A percentile compares a stretch with the other conserved stretches of the same genome.
Evolutionary conservation across 257 asterid species (phyloP).

Genomic region (Solanum bulbocastanum): DNA sequence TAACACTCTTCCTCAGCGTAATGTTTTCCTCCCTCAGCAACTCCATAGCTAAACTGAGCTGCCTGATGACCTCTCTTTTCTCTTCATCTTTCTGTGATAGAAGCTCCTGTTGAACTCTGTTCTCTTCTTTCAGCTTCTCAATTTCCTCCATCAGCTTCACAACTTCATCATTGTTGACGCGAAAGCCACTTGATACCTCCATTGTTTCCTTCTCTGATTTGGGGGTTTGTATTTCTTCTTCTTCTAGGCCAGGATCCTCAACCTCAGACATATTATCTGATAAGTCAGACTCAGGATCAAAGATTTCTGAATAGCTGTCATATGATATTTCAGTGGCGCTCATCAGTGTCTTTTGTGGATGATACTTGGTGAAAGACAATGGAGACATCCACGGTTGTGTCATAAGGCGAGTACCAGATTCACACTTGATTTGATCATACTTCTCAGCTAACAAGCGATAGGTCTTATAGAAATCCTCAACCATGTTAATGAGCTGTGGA

Average conservation of each 20-base stretch:
- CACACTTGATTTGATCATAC: constrained; percentile 53
- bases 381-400: constrained; percentile 40
- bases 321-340: constrained; percentile 43
- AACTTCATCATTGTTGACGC: constrained; percentile 10
- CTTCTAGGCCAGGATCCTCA: constrained; percentile 58
- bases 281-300: constrained; percentile 39
- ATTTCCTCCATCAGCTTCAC: constrained; percentile 43
- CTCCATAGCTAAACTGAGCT: constrained; percentile 63
- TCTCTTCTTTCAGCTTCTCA: constrained; percentile 51
- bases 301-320: constrained; percentile 75
- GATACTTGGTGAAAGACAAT: constrained; percentile 24
- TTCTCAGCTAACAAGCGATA: constrained; percentile 83
- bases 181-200: constrained; percentile 9
- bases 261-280: constrained; percentile 43
- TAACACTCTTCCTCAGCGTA: constrained; percentile 25
- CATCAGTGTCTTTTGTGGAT: constrained; percentile 28
- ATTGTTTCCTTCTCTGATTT: constrained; percentile 3
- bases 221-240: not conserved
- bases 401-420: constrained; percentile 39
- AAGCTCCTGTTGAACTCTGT: constrained; percentile 33
- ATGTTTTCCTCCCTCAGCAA: constrained; percentile 60
- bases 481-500: constrained; percentile 79
- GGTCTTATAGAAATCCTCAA: constrained; percentile 60
- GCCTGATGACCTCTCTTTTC: constrained; percentile 85
- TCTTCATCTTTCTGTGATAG: constrained; percentile 73